Evolutionary conservation across 176 grass and related monocot genomes (phyloP), one percentile per base, ranked within the genome.

Genomic region (sorghum (Sorghum bicolor)): DNA sequence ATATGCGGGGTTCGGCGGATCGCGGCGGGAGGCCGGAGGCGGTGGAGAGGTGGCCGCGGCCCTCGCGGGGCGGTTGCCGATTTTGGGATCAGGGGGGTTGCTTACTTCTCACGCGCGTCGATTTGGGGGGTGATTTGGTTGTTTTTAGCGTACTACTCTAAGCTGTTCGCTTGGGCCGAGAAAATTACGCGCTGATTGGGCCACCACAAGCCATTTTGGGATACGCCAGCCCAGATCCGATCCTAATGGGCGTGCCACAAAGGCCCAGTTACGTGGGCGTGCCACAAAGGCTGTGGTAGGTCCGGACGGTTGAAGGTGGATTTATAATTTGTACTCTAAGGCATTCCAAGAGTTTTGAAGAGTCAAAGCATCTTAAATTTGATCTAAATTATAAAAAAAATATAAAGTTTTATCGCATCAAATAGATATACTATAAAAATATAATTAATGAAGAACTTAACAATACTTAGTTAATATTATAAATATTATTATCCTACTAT

Each of bases 51-150:
- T 40, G 4, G 28, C 16, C 39, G 29, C 83, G 75, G 67, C 28
- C 78, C 60, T 33, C 67, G 38, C 74, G 83, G 67, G 29, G 85
- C 61, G 47, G 71, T 76, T 70, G 78, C 85, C 63, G 78, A 47
- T 75, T 81, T 87, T 33, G 85, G 77, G 70, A 53, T 26, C 2
- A 44, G 16, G 26, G 39, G 70, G 33, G 33, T 87, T 69, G 85
- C 78, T 81, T 87, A 67, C 32, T 67, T 67, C 70, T 38, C 32
- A 76, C 72, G 63, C 73, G 17, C 44, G 62, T 30, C 32, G 2
- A 38, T 37, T 39, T 29, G 26, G 43, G 72, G 72, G 58, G 61
- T 3, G 72, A 11, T 48, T 17, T 75, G 72, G 32, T 48, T 17
- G 63, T 84, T 67, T 6, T 76, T 84, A 76, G 62, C 72, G n/a